Evolutionary conservation across 2,329 filamentous ascomycete genomes (phyloP), one percentile per base, ranked within the genome.

Genomic region (Fusarium bactridioides): DNA sequence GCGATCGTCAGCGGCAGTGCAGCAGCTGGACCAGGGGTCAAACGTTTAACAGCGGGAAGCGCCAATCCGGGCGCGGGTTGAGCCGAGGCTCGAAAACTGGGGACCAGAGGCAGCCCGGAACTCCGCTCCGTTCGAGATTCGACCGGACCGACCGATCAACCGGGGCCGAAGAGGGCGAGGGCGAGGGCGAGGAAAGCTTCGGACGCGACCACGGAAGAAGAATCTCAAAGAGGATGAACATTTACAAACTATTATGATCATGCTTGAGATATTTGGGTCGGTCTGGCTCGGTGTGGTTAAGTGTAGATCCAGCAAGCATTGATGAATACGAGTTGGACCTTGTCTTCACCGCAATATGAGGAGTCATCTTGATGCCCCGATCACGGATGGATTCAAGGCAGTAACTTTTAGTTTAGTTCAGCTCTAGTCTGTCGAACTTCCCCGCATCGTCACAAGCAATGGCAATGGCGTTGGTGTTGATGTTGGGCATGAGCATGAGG

Each of bases 51-150:
- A 51, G 64, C 61, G 61, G 51, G 67, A 61, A 64, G 64, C 61
- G 66, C 68, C 44, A 70, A 65, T 70, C 60, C 47, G 25, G 25
- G 25, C 43, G 40, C 70, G 70, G 70, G 62, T 62, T 72, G 68
- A 57, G 33, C 72, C 72, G 69, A 74, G 56, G 48, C 45, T 53
- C 25, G 38, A 53, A 53, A 50, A 48, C 40, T 56, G 50, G 65
- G 25, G 29, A 41, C 38, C 59, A 58, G 63, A 76, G 74, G 74
- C 74, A 75, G 61, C 73, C 70, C 61, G 69, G 61, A 31, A 37
- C 25, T 64, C 31, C 25, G 57, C 33, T 64, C 35, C n/a, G 57
- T 44, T 73, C 56, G 60, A 29, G 51, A 64, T 37, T 33, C 44
- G 44, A 27, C 64, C 43, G 64, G 43, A 48, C 56, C 73, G 70